Conservation (phyloP, 306 rosid species). For the Corylus avellana region DNA sequence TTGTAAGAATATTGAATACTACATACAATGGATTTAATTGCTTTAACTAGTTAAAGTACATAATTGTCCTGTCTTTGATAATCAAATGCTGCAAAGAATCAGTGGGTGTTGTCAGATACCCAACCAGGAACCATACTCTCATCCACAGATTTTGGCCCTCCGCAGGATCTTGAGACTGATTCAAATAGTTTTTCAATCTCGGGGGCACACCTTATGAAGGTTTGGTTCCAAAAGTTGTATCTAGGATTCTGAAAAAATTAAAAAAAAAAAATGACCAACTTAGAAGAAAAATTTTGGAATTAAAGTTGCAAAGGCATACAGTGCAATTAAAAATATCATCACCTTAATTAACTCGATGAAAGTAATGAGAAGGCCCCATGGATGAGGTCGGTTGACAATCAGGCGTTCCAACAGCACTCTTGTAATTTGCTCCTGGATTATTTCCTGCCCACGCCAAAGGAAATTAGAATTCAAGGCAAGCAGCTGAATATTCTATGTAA, state of each 20-base stretch:
- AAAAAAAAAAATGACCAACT: background rate
- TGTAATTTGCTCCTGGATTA: conserved; percentile 96
- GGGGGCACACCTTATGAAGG: conserved; percentile 93
- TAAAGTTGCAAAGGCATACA: background rate
- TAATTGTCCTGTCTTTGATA: conserved; percentile 3
- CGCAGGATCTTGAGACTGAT: conserved; percentile 96
- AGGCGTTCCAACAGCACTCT: conserved; percentile 94
- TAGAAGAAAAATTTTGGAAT: background rate
- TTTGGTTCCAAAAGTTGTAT: conserved; percentile 88
- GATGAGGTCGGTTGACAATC: conserved; percentile 96
- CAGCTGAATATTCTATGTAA: background rate
- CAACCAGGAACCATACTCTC: conserved; percentile 87
- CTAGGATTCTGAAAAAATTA: conserved; percentile 70
- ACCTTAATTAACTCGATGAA: conserved; percentile 97
- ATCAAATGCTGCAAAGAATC: conserved; percentile 7
- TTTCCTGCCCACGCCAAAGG: conserved; percentile 61
- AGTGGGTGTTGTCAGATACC: conserved; percentile 67
- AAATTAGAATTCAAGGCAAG: conserved; percentile 1
- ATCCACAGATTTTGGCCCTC: conserved; percentile 91
- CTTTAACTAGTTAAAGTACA: background rate
- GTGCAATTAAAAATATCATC: background rate
- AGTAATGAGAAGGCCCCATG: conserved; percentile 98
- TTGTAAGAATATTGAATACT: background rate
- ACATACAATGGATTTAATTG: background rate
- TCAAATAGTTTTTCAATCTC: conserved; percentile 96